These are phyloP conservation scores for Metarhizium rileyi DNA, from an alignment of 2,329 filamentous ascomycete species.

Conservation along the genomic window DNA sequence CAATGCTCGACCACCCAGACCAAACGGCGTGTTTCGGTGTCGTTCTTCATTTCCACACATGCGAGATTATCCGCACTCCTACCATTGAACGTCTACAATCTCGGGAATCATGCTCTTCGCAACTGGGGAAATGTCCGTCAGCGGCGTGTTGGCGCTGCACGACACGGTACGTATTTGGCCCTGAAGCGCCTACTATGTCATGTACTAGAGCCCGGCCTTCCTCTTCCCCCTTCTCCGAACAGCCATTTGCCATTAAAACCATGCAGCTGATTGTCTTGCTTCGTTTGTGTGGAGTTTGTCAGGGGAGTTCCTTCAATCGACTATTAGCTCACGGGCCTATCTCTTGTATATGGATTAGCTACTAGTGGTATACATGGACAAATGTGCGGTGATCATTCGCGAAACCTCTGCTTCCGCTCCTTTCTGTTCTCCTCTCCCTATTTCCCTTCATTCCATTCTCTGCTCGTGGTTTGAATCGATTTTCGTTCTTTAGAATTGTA, in stretches of 20 bases:
- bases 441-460: neutral
- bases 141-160: neutral
- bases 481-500: neutral
- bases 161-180: no score
- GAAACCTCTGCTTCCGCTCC: neutral
- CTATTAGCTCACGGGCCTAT: neutral
- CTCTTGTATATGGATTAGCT: neutral
- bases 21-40: slow-evolving; percentile 2
- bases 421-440: neutral
- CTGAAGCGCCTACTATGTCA: neutral
- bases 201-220: neutral
- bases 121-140: neutral
- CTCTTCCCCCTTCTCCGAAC: neutral
- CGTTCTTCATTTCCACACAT: slow-evolving; percentile 10
- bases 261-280: neutral
- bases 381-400: neutral
- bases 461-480: neutral
- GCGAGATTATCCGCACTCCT: neutral
- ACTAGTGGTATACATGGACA: no score
- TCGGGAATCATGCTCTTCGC: neutral
- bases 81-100: no score
- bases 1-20: neutral
- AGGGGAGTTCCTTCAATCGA: neutral
- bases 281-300: neutral
- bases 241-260: neutral